Evolutionary conservation across 2,329 filamentous ascomycete genomes (phyloP), one percentile per base, ranked within the genome.

Genomic region (Neofusicoccum cordaticola): DNA sequence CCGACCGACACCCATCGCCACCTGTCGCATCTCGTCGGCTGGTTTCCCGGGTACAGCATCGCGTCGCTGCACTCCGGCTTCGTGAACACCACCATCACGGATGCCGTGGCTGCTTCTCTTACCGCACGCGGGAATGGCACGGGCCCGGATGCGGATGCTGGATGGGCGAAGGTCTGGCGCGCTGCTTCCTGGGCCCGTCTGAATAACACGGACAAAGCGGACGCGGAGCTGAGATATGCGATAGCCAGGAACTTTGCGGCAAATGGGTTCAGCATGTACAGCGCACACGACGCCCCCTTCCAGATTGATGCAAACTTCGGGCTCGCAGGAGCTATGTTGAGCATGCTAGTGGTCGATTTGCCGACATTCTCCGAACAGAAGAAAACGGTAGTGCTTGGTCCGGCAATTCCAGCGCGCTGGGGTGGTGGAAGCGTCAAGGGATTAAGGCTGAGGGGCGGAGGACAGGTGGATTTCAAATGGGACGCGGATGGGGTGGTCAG

Each of bases 231-330:
- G 15, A 75, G 79, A 4, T 82, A 82, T 44, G 79, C 83, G 1
- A 79, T 85, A 15, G 73, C 78, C 22, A 71, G 77, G 42, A 86
- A 86, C 67, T 81, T 85, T 27, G 84, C 77, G 0, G 72, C 64
- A 0, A 86, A 86, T 67, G 79, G 80, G 2, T 72, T 86, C 35
- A 81, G 78, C 47, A 84, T 86, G 79, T 86, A 86, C 68, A 73
- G 68, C 8, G 82, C 76, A 0, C 70, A 73, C 9, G 72, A 77
- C 5, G 72, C 73, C 52, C 83, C 85, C 1, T 86, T 86, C 67
- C 85, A 87, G 74, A 85, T 86, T 64, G 85, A 87, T 70, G 85
- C 84, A 6, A 87, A 87, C 69, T 86, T 84, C 66, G 85, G 84
- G 1, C 71, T 80, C 22, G 77, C 76, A 2, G 84, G 82, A 0